These are phyloP conservation scores for Globisporangium perplexum DNA, from an alignment of 352 stramenopile genomes.

Conservation along the genomic window DNA sequence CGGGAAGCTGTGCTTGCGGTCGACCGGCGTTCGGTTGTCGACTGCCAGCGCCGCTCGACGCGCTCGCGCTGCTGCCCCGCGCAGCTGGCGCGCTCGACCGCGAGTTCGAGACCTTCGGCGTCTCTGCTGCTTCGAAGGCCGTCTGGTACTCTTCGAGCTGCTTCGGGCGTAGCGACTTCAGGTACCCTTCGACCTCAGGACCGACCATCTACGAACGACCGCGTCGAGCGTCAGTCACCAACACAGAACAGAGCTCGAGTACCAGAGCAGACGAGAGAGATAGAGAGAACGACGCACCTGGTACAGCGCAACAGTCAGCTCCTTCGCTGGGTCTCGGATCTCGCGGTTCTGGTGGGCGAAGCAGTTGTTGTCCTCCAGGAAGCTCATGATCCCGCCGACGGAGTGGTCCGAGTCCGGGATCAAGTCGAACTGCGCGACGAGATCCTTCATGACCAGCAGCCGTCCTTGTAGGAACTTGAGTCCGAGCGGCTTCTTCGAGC, in stretches of 20 bases:
- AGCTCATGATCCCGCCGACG: constrained; percentile 58
- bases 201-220: constrained; percentile 27
- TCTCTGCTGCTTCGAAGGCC: constrained; percentile 73
- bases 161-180: constrained; percentile 84
- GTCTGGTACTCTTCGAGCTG: constrained; percentile 89
- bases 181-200: constrained; percentile 59
- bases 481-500: constrained; percentile 67
- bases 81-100: constrained; percentile 11
- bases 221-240: background rate
- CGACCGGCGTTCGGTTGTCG: constrained; percentile 5
- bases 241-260: too few species aligned
- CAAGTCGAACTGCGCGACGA: constrained; percentile 53
- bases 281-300: constrained; percentile 18
- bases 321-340: constrained; percentile 85
- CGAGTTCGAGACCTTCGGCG: constrained; percentile 24
- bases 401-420: constrained; percentile 45
- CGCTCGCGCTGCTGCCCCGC: constrained; percentile 4
- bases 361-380: constrained; percentile 78
- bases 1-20: constrained; percentile 12
- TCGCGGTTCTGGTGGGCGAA: constrained; percentile 86
- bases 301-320: constrained; percentile 79
- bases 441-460: constrained; percentile 49
- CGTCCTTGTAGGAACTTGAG: constrained; percentile 68
- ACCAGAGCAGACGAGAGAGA: too few species aligned
- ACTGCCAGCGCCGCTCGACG: background rate